Evolutionary conservation across 2,329 filamentous ascomycete genomes (phyloP).

Genomic region (Trichoderma atrobrunneum): DNA sequence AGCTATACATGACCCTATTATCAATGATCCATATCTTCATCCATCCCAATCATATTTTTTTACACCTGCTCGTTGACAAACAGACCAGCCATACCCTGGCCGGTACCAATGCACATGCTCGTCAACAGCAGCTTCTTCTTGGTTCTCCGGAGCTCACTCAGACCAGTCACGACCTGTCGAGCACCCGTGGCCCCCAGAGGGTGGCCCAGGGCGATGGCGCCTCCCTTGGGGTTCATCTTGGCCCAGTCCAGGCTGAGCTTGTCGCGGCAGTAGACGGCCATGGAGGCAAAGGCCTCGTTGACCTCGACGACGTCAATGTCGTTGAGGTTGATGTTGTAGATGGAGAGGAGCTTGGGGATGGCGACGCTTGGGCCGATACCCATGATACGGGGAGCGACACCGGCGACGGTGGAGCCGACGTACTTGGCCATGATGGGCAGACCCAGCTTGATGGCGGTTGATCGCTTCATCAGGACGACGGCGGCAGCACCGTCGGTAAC

Average conservation of each 20-base stretch:
- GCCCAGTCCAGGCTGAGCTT: constrained; percentile 66
- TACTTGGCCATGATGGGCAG: constrained; percentile 95
- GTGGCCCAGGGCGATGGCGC: constrained; percentile 80
- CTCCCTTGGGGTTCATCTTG: constrained; percentile 80
- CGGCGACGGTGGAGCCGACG: constrained; percentile 85
- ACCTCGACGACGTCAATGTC: constrained; percentile 91
- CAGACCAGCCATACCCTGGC: constrained; percentile 66
- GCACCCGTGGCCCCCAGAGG: constrained; percentile 76
- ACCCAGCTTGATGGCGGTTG: constrained; percentile 78
- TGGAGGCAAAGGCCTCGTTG: constrained; percentile 97
- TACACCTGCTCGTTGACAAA: constrained; percentile 40
- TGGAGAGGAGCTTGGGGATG: constrained; percentile 77
- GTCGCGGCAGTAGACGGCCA: constrained; percentile 91
- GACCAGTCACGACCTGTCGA: constrained; percentile 81
- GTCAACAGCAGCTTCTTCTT: constrained; percentile 91
- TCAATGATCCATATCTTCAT: neutral
- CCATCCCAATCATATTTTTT: neutral
- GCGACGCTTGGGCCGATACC: constrained; percentile 78
- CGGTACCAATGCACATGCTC: constrained; percentile 80
- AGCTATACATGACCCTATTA: neutral
- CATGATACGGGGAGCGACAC: constrained; percentile 92
- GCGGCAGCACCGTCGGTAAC: constrained; percentile 93
- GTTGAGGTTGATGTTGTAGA: constrained; percentile 72
- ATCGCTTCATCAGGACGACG: constrained; percentile 90
- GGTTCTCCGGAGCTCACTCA: constrained; percentile 78